A percentile compares a stretch with the other conserved stretches of the same genome.
These are phyloP conservation scores for Nemophila menziesii DNA, from an alignment of 257 asterid genomes.

Conservation along the genomic window DNA sequence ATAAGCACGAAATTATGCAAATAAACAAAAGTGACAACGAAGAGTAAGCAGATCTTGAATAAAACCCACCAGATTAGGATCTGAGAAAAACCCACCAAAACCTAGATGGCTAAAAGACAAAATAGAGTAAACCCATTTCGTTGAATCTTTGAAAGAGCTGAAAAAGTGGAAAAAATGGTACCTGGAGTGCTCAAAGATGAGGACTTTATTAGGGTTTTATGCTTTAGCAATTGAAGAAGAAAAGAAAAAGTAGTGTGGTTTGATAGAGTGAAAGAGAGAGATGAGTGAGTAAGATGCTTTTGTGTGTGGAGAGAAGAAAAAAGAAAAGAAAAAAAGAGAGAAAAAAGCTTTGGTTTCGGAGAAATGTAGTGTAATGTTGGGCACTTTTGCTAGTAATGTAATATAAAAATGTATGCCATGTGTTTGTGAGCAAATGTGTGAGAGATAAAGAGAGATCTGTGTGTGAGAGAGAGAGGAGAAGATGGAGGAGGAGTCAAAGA, in stretches of 20 bases:
- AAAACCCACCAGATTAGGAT: slow-evolving; percentile 43
- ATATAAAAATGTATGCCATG: not conserved
- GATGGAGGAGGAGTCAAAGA: slow-evolving; percentile 28
- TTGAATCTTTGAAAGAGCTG: slow-evolving; percentile 40
- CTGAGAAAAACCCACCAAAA: slow-evolving; percentile 51
- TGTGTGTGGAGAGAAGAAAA: slow-evolving; percentile 12
- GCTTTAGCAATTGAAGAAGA: slow-evolving; percentile 13
- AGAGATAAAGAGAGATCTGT: no score
- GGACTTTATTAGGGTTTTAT: slow-evolving; percentile 33
- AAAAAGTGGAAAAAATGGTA: slow-evolving; percentile 31
- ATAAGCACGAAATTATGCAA: slow-evolving; percentile 31
- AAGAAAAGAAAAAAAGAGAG: no score
- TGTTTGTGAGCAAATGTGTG: not conserved
- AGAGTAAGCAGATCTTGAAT: slow-evolving; percentile 66
- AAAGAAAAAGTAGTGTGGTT: slow-evolving; percentile 18
- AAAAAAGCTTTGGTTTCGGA: slow-evolving; percentile 21
- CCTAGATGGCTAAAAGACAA: slow-evolving; percentile 31
- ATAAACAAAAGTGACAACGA: slow-evolving; percentile 35
- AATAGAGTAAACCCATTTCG: slow-evolving; percentile 34
- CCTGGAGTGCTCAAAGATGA: slow-evolving; percentile 51
- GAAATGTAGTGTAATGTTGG: slow-evolving; percentile 9
- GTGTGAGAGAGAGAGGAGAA: slow-evolving; percentile 4
- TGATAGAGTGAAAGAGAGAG: slow-evolving; percentile 25
- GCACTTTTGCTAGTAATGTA: not conserved
- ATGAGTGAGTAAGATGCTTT: no score